Evolutionary conservation across 2,329 filamentous ascomycete species (phyloP), one percentile per base, ranked within the genome.

Genomic region (Hymenotorrendiella dingleyae): DNA sequence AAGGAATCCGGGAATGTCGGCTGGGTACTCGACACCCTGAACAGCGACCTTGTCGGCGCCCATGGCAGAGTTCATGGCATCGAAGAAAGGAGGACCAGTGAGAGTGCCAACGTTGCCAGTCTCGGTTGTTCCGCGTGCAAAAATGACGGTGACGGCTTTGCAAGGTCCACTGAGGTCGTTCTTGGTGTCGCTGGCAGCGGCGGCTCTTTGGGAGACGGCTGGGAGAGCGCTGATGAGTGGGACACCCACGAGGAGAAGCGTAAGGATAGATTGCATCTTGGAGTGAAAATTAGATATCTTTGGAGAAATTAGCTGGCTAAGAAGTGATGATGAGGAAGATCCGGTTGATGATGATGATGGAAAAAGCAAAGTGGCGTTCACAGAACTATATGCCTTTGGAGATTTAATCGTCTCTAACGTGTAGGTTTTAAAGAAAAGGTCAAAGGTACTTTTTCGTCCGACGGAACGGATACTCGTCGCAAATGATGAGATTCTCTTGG

Each of bases 111-210:
- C 69, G 50, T 75, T 77, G 30, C 72, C 73, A 1, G 49, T 29
- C 57, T 78, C 72, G 5, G 65, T 68, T 3, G 74, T 76, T 9
- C 75, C 74, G 19, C 74, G 67, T 16, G 74, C 75, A 50, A 73
- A 78, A 50, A 78, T 69, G 38, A 78, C 58, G 7, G 73, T 77
- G 47, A 74, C 64, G 26, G 62, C 52, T 27, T 67, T 68, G 59
- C 70, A 73, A 29, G 45, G 49, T 1, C 38, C 36, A 17, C 57
- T 40, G 22, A 60, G 43, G 29, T 55, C 58, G 37, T 59, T 56
- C 40, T 48, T 30, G 1, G 46, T 50, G 24, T 40, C 36, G 28
- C 16, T 21, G 10, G 26, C 30, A 2, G 37, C 28, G 10, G 26
- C 30, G 2, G 37, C 28, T n/a, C n/a, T 19, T 11, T 17, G 35